Evolutionary conservation across 2,329 filamentous ascomycete genomes (phyloP).

Genomic region (Clonostachys solani): DNA sequence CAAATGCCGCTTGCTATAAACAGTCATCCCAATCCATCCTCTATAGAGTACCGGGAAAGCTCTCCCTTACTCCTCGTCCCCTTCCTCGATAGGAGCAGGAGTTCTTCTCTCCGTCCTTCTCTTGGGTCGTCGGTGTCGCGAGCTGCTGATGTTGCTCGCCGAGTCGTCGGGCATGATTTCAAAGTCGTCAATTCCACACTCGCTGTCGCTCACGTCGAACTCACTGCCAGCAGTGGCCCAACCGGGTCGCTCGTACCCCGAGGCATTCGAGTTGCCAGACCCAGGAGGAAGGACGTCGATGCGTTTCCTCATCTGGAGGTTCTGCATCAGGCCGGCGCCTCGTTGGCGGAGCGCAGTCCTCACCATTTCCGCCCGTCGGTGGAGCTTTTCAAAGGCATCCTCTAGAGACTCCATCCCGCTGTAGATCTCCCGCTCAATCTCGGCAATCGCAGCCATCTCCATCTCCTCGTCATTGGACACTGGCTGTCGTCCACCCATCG

Average conservation of each 20-base stretch:
- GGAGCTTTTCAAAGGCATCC: constrained; percentile 89
- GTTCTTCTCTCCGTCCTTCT: constrained; percentile 65
- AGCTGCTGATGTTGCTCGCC: constrained; percentile 76
- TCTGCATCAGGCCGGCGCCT: constrained; percentile 69
- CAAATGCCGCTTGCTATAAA: too few relatives aligned
- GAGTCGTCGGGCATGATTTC: constrained; percentile 74
- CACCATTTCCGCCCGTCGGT: constrained; percentile 77
- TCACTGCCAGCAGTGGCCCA: constrained; percentile 31
- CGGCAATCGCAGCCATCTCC: constrained; percentile 83
- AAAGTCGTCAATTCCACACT: constrained; percentile 53
- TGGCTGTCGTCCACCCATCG: constrained; percentile 40
- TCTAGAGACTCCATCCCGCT: constrained; percentile 91
- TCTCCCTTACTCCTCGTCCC: constrained; percentile 52
- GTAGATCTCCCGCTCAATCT: constrained; percentile 92
- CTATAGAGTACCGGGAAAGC: too few relatives aligned
- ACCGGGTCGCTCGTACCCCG: constrained; percentile 37
- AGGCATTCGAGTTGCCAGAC: constrained; percentile 36
- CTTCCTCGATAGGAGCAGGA: constrained; percentile 70
- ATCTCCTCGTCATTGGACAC: constrained; percentile 93
- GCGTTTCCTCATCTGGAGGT: constrained; percentile 53
- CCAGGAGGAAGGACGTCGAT: constrained; percentile 50
- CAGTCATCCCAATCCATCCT: too few relatives aligned
- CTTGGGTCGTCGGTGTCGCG: constrained; percentile 62
- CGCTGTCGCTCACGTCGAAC: constrained; percentile 49
- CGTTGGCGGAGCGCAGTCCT: constrained; percentile 77